Conservation (phyloP, 2,329 filamentous ascomycete species). For the Lachnellula subtilissima region DNA sequence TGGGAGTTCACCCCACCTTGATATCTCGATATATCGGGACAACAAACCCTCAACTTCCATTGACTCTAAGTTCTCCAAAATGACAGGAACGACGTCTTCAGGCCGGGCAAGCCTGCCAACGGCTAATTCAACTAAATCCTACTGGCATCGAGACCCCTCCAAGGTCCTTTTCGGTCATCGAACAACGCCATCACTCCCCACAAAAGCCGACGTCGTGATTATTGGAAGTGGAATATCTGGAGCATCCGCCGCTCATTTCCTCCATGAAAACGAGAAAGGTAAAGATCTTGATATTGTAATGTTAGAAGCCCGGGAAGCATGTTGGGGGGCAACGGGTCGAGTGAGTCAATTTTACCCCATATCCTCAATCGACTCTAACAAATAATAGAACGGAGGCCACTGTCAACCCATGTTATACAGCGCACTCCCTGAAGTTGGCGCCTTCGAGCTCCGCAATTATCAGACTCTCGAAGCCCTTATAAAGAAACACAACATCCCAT, state of each 20-base stretch:
- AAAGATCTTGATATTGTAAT: constrained; percentile 55
- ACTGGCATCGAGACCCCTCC: constrained; percentile 70
- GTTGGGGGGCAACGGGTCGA: constrained; percentile 78
- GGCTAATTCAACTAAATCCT: constrained; percentile 56
- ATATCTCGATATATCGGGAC: no score
- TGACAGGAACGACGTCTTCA: constrained; percentile 11
- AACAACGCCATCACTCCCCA: constrained; percentile 59
- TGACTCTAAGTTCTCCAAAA: not conserved
- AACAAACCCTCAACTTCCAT: no score
- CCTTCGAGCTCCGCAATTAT: constrained; percentile 70
- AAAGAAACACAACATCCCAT: constrained; percentile 52
- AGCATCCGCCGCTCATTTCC: constrained; percentile 62
- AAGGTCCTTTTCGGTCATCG: constrained; percentile 60
- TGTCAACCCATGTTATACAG: constrained; percentile 69
- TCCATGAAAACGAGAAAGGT: constrained; percentile 43
- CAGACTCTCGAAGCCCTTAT: constrained; percentile 55
- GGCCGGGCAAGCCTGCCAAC: constrained; percentile 47
- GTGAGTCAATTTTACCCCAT: constrained; percentile 43
- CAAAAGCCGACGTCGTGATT: constrained; percentile 61
- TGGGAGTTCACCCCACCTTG: no score
- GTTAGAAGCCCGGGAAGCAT: constrained; percentile 74
- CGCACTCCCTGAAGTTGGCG: constrained; percentile 53
- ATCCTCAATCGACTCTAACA: constrained; percentile 1
- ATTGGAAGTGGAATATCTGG: constrained; percentile 75
- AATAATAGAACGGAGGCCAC: constrained; percentile 61